These are phyloP conservation scores for Trichoderma atrobrunneum DNA, from an alignment of 2,329 filamentous ascomycete genomes.

Conservation along the genomic window DNA sequence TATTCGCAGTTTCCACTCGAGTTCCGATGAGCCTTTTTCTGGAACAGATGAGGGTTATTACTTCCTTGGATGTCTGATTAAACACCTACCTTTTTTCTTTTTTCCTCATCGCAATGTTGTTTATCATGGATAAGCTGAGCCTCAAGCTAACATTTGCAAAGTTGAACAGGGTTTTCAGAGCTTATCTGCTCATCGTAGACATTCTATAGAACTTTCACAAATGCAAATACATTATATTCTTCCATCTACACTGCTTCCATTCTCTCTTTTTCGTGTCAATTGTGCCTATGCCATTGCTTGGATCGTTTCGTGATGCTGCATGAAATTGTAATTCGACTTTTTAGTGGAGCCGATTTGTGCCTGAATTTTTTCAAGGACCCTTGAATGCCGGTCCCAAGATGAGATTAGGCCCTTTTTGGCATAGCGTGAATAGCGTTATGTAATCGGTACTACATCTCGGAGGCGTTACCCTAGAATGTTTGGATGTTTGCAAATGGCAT, in stretches of 20 bases:
- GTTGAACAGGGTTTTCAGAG: not conserved
- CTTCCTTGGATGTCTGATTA: slow-evolving; percentile 78
- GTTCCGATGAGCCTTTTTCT: slow-evolving; percentile 64
- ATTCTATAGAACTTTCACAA: not conserved
- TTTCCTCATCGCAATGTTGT: not conserved
- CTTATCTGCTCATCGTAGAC: not conserved
- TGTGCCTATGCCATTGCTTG: not conserved
- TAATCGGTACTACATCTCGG: not conserved
- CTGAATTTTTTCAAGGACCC: not conserved
- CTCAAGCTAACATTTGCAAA: slow-evolving; percentile 13
- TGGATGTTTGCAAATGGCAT: not conserved
- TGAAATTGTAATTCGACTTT: not conserved
- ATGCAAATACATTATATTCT: not conserved
- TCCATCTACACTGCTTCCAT: not conserved
- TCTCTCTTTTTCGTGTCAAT: not conserved
- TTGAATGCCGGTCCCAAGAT: not conserved
- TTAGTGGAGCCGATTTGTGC: not conserved
- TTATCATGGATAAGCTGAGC: not conserved
- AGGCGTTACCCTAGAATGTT: not conserved
- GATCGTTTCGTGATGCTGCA: not conserved
- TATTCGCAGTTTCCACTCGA: slow-evolving; percentile 91
- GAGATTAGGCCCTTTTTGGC: not conserved
- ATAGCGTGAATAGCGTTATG: not conserved
- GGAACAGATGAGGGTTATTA: slow-evolving; percentile 65
- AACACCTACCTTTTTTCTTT: slow-evolving; percentile 26